Evolutionary conservation across 2,329 filamentous ascomycete species (phyloP).

Genomic region (Penicillium thymicola): DNA sequence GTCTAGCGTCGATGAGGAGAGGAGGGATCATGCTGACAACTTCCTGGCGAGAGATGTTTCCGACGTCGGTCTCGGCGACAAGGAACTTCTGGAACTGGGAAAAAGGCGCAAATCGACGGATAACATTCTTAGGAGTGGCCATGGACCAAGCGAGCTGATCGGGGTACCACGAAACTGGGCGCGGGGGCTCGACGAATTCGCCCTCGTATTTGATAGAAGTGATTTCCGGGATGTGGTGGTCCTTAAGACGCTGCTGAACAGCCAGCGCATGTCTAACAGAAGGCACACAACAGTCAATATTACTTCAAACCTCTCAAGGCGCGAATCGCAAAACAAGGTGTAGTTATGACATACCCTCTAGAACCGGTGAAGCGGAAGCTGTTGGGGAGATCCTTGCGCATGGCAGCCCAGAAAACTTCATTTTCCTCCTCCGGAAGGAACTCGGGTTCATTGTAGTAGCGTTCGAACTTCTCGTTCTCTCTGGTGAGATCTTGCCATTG

Average conservation of each 20-base stretch:
- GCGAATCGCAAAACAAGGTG: neutral
- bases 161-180: slow-evolving; percentile 85
- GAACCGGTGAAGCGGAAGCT: slow-evolving; percentile 97
- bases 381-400: slow-evolving; percentile 85
- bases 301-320: neutral
- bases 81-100: slow-evolving; percentile 96
- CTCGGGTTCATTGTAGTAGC: slow-evolving; percentile 77
- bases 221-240: slow-evolving; percentile 88
- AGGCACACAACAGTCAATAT: slow-evolving; percentile 9
- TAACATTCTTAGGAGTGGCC: slow-evolving; percentile 94
- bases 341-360: slow-evolving; percentile 63
- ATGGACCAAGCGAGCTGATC: slow-evolving; percentile 95
- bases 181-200: slow-evolving; percentile 74
- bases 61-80: slow-evolving; percentile 93
- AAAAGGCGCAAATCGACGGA: slow-evolving; percentile 91
- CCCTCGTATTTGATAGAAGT: slow-evolving; percentile 81
- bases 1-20: slow-evolving; percentile 82
- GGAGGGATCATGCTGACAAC: slow-evolving; percentile 99
- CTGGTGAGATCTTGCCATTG: slow-evolving; percentile 65
- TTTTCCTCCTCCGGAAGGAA: slow-evolving; percentile 75
- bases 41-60: slow-evolving; percentile 96
- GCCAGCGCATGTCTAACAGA: slow-evolving; percentile 76
- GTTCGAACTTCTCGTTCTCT: slow-evolving; percentile 79
- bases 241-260: slow-evolving; percentile 83
- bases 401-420: slow-evolving; percentile 75